These are phyloP conservation scores for Phytophthora lateralis DNA, from an alignment of 352 stramenopile species.

Conservation along the genomic window DNA sequence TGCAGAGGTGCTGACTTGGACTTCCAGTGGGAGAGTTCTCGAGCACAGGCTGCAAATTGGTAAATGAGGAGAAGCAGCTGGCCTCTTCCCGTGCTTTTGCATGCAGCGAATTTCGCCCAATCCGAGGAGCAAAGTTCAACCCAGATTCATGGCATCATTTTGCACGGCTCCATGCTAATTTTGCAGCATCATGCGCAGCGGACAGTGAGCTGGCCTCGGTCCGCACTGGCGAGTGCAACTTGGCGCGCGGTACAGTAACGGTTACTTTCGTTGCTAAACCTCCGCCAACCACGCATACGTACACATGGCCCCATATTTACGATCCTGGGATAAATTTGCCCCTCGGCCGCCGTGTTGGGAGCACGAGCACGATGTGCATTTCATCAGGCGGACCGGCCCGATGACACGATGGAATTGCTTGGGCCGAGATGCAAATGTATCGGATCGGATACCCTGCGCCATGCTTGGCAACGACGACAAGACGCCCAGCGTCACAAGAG, in stretches of 20 bases:
- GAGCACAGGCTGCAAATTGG: neutral
- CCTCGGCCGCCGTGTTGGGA: neutral
- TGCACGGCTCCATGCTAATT: neutral
- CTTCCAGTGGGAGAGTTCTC: neutral
- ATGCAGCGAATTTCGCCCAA: neutral
- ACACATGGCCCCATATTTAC: conserved; percentile 15
- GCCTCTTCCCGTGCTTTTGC: neutral
- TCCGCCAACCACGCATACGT: neutral
- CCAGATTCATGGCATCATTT: neutral
- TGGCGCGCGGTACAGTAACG: conserved; percentile 1
- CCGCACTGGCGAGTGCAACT: neutral
- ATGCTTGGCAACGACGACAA: conserved; percentile 14
- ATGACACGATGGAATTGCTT: conserved; percentile 23
- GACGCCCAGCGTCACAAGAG: conserved; percentile 15
- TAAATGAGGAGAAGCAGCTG: neutral
- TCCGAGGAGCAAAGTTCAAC: conserved; percentile 2
- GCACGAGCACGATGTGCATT: conserved; percentile 22
- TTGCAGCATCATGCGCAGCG: neutral
- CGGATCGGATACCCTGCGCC: neutral
- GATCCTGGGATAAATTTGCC: conserved; percentile 29
- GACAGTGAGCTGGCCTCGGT: no score
- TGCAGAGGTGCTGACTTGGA: neutral
- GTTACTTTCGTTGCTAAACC: neutral
- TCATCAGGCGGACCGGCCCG: conserved; percentile 15
- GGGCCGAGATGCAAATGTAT: neutral